Evolutionary conservation across 768 basidiomycete genomes (phyloP).

Genomic region (Cystofilobasidium macerans): DNA sequence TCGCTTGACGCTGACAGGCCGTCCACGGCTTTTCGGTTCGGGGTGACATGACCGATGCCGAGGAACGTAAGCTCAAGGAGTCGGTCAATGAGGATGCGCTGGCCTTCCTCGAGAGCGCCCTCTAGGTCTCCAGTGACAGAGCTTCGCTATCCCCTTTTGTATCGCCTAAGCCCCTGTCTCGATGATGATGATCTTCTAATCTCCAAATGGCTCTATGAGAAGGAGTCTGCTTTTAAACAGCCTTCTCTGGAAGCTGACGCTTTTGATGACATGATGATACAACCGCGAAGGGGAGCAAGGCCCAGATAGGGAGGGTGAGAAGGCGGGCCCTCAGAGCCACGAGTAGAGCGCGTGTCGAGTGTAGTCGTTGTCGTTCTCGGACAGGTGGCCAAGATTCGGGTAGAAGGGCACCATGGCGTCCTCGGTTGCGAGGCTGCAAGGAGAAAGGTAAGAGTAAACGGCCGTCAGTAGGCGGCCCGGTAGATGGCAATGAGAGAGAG

Average conservation of each 20-base stretch:
- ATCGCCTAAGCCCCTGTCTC: no score
- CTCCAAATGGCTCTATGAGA: no score
- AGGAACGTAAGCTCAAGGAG: constrained; percentile 36
- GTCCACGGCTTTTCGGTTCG: constrained; percentile 38
- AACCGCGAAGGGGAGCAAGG: neutral
- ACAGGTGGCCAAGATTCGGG: constrained; percentile 21
- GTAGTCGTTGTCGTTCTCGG: constrained; percentile 26
- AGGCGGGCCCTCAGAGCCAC: constrained; percentile 20
- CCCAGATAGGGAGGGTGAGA: neutral
- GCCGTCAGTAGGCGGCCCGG: neutral
- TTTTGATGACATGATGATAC: neutral
- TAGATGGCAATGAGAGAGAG: neutral
- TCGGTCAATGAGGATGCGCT: constrained; percentile 31
- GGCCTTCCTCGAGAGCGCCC: constrained; percentile 30
- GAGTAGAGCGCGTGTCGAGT: constrained; percentile 23
- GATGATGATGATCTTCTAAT: no score
- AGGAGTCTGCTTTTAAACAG: no score
- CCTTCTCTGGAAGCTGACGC: no score
- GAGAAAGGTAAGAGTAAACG: neutral
- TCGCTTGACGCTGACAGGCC: constrained; percentile 11
- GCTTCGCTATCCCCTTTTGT: no score
- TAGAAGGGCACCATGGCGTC: constrained; percentile 26
- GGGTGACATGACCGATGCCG: constrained; percentile 32
- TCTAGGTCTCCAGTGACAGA: no score
- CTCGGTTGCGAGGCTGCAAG: constrained; percentile 13